These are phyloP conservation scores for Puccinia polysora DNA, from an alignment of 1,284 basidiomycete species.

Conservation along the genomic window DNA sequence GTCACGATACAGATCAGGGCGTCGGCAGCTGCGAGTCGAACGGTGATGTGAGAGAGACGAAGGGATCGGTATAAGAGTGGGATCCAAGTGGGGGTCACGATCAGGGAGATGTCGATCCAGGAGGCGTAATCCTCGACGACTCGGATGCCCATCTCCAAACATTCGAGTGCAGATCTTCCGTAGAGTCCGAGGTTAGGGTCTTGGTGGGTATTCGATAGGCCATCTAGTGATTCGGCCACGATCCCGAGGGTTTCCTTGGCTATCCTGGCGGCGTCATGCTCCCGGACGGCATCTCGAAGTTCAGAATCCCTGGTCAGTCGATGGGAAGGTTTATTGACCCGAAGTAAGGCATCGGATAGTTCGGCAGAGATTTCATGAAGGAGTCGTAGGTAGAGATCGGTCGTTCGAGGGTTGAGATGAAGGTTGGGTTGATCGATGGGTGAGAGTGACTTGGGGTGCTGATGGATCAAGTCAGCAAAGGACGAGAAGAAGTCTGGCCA, in stretches of 20 bases:
- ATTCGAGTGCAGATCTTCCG: slow-evolving; percentile 61
- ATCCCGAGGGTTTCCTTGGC: slow-evolving; percentile 82
- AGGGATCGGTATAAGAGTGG: slow-evolving; percentile 79
- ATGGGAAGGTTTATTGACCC: slow-evolving; percentile 62
- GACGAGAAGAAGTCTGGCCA: slow-evolving; percentile 64
- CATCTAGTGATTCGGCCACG: slow-evolving; percentile 63
- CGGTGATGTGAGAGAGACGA: slow-evolving; percentile 60
- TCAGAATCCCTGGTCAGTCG: slow-evolving; percentile 73
- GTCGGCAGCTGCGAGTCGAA: slow-evolving; percentile 76
- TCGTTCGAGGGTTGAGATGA: slow-evolving; percentile 71
- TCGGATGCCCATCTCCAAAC: slow-evolving; percentile 80
- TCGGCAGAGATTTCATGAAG: slow-evolving; percentile 86
- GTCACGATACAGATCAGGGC: slow-evolving; percentile 75
- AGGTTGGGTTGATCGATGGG: slow-evolving; percentile 55
- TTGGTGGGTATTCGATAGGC: slow-evolving; percentile 35
- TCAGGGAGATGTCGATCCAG: slow-evolving; percentile 96
- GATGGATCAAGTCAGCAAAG: slow-evolving; percentile 57
- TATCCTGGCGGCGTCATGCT: slow-evolving; percentile 74
- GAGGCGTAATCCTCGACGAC: slow-evolving; percentile 92
- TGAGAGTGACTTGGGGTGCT: slow-evolving; percentile 68
- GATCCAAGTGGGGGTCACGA: slow-evolving; percentile 84
- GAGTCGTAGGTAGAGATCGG: slow-evolving; percentile 77
- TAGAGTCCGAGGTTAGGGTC: slow-evolving; percentile 42
- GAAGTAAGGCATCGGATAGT: slow-evolving; percentile 81
- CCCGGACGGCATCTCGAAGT: slow-evolving; percentile 79